Conservation (phyloP, 306 rosid genomes). For the Quercus aquifolioides region DNA sequence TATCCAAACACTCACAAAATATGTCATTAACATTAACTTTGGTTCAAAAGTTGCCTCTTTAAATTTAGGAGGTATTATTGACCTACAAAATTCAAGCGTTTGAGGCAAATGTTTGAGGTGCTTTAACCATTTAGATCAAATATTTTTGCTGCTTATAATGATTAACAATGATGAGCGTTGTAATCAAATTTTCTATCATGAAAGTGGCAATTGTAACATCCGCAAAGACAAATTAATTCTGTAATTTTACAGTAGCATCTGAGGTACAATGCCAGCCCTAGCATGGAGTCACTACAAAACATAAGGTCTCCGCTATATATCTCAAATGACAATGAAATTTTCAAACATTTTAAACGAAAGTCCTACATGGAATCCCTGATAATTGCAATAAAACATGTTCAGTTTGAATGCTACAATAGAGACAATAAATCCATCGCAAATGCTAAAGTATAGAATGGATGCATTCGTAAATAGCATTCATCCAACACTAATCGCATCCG, state of each 20-base stretch:
- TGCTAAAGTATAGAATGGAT: too few species aligned
- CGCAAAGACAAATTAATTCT: background rate
- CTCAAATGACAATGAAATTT: too few species aligned
- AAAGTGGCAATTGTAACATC: background rate
- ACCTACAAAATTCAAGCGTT: constrained; percentile 25
- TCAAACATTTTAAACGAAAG: too few species aligned
- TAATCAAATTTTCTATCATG: constrained; percentile 4
- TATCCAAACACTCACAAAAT: too few species aligned
- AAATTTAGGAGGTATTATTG: constrained; percentile 31
- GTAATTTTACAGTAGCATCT: too few species aligned
- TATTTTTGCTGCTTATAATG: constrained; percentile 7
- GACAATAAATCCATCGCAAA: too few species aligned
- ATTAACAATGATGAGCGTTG: constrained; percentile 12
- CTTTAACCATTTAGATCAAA: constrained; percentile 13
- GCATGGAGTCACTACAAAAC: background rate
- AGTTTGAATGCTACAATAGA: too few species aligned
- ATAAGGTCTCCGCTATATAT: background rate
- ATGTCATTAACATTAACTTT: too few species aligned
- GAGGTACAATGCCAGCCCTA: background rate
- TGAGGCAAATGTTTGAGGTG: constrained; percentile 1
- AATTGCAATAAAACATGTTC: too few species aligned
- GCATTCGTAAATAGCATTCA: too few species aligned
- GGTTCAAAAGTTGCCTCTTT: constrained; percentile 35
- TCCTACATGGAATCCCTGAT: too few species aligned
- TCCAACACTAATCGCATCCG: too few species aligned